Evolutionary conservation across 1,284 basidiomycete genomes (phyloP), one percentile per base, ranked within the genome.

Genomic region (Cronartium ribicola): DNA sequence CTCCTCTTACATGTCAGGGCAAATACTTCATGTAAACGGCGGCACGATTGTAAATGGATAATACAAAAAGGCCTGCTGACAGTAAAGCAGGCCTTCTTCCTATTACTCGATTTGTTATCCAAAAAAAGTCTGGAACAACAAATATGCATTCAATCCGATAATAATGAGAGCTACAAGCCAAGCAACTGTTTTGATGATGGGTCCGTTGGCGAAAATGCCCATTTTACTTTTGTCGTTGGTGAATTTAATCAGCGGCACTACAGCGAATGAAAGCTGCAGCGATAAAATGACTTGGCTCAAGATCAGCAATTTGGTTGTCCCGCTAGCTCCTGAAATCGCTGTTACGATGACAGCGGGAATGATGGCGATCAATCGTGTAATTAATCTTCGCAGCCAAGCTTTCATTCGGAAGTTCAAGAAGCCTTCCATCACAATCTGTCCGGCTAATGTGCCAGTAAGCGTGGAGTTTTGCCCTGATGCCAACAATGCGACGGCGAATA

Each of bases 341-440:
- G 93, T 91, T 51, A 97, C 89, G 3, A 86, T 84, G 79, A 93
- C 86, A 10, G 91, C 89, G 0, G 94, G 95, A 20, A 96, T 84
- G 44, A 97, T 87, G 3, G 90, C 89, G 36, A 98, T 85, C 6
- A 89, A 82, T 5, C 95, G 88, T 0, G 95, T 98, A 67, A 93
- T 78, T 5, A 95, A 82, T 7, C 94, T 88, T 10, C 94, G 87
- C 51, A 90, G 79, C 63, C 91, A 85, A 11, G 93, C 90, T 89
- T 11, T 11, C 20, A 92, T 86, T 69, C 86, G 86, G 94, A 94
- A 97, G 75, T 88, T 87, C 76, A 98, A 86, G 82, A 96, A 96
- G 0, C 95, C 95, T 82, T 98, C 95, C 0, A 89, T 89, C 48
- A 98, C 90, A 60, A 93, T 89, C 82, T 98, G 85, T 0, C 94